Conservation (phyloP, 1,284 basidiomycete genomes). For the Coriolopsis trogii region DNA sequence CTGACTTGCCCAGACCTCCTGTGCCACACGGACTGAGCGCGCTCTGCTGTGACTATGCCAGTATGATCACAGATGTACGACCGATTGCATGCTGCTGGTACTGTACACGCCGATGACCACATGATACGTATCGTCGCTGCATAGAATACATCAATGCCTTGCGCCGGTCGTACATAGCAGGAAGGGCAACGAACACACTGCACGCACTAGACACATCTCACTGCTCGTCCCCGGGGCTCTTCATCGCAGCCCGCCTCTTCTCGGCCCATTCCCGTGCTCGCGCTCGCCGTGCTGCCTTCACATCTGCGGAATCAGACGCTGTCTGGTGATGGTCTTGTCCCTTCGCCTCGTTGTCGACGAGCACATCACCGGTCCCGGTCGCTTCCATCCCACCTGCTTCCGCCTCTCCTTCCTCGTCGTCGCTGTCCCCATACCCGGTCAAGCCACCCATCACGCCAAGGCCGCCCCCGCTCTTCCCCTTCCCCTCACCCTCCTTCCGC, state of each 20-base stretch:
- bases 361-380: neutral
- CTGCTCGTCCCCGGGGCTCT: neutral
- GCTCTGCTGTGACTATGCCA: no score
- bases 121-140: no score
- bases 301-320: slow-evolving; percentile 39
- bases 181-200: no score
- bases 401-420: slow-evolving; percentile 30
- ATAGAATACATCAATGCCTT: no score
- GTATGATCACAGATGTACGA: no score
- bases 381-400: slow-evolving; percentile 6
- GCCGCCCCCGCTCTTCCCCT: neutral
- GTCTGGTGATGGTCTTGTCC: neutral
- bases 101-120: no score
- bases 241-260: slow-evolving; percentile 39
- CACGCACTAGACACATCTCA: no score
- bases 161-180: no score
- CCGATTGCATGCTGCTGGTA: no score
- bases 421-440: slow-evolving; percentile 63
- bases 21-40: no score
- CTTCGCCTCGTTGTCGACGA: neutral
- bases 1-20: no score
- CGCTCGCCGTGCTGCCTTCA: slow-evolving; percentile 52
- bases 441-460: slow-evolving; percentile 51
- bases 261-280: slow-evolving; percentile 60
- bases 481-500: slow-evolving; percentile 26